Percentiles rank a stretch among this genome's conserved stretches.
These are phyloP conservation scores for Cercophora scortea DNA, from an alignment of 495 filamentous ascomycete species.

Conservation along the genomic window DNA sequence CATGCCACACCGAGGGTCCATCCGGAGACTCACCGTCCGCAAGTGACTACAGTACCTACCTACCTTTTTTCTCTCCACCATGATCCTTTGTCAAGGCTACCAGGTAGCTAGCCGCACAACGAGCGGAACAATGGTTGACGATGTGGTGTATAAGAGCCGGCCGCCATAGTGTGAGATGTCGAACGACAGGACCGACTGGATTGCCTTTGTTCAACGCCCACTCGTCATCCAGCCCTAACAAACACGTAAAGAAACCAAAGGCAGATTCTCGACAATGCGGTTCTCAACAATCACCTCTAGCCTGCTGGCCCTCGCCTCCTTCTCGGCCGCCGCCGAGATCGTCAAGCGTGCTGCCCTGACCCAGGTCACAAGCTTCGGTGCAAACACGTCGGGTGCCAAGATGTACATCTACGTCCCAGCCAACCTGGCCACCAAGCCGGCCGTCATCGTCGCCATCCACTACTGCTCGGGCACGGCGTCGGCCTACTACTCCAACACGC, in stretches of 20 bases:
- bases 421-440: constrained; percentile 24
- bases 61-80: background rate
- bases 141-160: background rate
- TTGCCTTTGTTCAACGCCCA: no score
- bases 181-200: background rate
- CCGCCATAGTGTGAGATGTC: background rate
- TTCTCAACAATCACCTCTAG: constrained; percentile 15
- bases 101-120: no score
- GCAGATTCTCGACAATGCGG: constrained; percentile 17
- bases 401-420: constrained; percentile 36
- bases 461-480: constrained; percentile 46
- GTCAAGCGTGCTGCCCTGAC: constrained; percentile 25
- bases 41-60: no score
- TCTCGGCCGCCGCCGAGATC: constrained; percentile 8
- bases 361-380: constrained; percentile 30
- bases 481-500: constrained; percentile 40
- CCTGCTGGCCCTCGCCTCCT: constrained; percentile 17
- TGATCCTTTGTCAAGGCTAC: background rate
- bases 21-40: constrained; percentile 14
- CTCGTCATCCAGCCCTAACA: background rate
- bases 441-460: constrained; percentile 46
- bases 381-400: constrained; percentile 26
- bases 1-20: constrained; percentile 3
- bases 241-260: background rate
- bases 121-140: no score